phyloP scores from a whole-genome alignment of 495 filamentous ascomycete species.

The Hypomontagnella monticulosa region DNA sequence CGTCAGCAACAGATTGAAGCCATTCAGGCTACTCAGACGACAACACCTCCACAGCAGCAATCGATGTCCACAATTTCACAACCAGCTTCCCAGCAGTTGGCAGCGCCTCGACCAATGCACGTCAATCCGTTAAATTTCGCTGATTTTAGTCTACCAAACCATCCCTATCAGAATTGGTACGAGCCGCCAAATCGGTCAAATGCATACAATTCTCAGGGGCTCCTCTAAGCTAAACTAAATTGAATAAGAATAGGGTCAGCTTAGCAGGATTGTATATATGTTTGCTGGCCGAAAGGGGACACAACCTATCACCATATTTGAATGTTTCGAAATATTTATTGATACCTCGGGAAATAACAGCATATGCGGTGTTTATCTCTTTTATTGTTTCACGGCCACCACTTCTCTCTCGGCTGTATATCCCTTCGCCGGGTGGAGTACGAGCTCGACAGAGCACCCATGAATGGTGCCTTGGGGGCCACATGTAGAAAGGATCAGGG shows the following conservation, averaged over 20 bases:
- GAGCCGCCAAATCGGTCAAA: conserved; percentile 55
- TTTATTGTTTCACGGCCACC: conserved; percentile 1
- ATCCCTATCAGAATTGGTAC: conserved; percentile 78
- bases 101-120: conserved; percentile 49
- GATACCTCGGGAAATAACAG: conserved; percentile 19
- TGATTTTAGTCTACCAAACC: conserved; percentile 76
- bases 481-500: conserved; percentile 28
- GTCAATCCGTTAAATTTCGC: conserved; percentile 74
- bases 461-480: conserved; percentile 15
- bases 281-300: conserved; percentile 1
- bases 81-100: conserved; percentile 36
- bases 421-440: conserved; percentile 17
- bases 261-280: conserved; percentile 25
- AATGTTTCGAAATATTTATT: conserved; percentile 12
- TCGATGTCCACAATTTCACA: conserved; percentile 40
- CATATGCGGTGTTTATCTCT: conserved; percentile 23
- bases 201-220: conserved; percentile 34
- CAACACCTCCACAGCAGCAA: conserved; percentile 39
- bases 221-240: conserved; percentile 27
- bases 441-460: conserved; percentile 16
- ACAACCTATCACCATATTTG: background rate
- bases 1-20: conserved; percentile 42
- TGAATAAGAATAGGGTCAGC: background rate
- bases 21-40: conserved; percentile 31
- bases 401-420: conserved; percentile 5